Evolutionary conservation across 2,329 filamentous ascomycete genomes (phyloP).

Genomic region (Pezicula neosporulosa): DNA sequence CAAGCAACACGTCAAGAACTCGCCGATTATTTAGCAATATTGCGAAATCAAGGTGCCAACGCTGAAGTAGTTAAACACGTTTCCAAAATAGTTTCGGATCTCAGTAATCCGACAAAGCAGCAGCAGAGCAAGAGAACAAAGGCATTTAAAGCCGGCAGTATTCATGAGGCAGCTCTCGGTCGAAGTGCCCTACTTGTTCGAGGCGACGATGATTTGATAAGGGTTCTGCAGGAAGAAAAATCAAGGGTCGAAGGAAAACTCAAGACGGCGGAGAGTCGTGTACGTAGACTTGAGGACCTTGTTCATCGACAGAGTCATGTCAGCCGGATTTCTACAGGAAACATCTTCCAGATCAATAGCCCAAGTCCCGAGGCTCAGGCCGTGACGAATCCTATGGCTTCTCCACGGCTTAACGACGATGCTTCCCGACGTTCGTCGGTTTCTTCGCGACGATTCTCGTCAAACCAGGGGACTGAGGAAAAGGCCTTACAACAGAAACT

Average conservation of each 20-base stretch:
- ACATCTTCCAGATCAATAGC: slow-evolving; percentile 49
- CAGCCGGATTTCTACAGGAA: slow-evolving; percentile 49
- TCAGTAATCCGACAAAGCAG: slow-evolving; percentile 79
- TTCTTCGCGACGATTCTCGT: slow-evolving; percentile 58
- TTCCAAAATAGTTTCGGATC: slow-evolving; percentile 70
- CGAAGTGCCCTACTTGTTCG: slow-evolving; percentile 80
- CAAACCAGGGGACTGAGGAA: slow-evolving; percentile 55
- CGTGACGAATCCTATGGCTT: slow-evolving; percentile 34
- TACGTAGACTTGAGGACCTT: slow-evolving; percentile 87
- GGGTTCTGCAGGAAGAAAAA: slow-evolving; percentile 80
- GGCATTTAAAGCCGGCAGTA: slow-evolving; percentile 93
- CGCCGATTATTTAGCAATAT: slow-evolving; percentile 63
- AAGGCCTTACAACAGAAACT: slow-evolving; percentile 60
- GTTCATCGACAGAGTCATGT: slow-evolving; percentile 76
- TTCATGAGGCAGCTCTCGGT: slow-evolving; percentile 87
- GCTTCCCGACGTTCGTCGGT: slow-evolving; percentile 56
- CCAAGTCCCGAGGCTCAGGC: slow-evolving; percentile 45
- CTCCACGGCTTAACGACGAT: slow-evolving; percentile 32
- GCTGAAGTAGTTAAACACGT: slow-evolving; percentile 68
- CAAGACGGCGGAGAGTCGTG: slow-evolving; percentile 82
- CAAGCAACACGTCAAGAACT: slow-evolving; percentile 71
- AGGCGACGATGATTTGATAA: slow-evolving; percentile 80
- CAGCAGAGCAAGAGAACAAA: slow-evolving; percentile 85
- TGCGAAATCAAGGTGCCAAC: slow-evolving; percentile 65
- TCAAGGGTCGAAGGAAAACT: slow-evolving; percentile 68